Evolutionary conservation across 345 rosid genomes (phyloP).

Genomic region (Erysimum cheiranthoides): DNA sequence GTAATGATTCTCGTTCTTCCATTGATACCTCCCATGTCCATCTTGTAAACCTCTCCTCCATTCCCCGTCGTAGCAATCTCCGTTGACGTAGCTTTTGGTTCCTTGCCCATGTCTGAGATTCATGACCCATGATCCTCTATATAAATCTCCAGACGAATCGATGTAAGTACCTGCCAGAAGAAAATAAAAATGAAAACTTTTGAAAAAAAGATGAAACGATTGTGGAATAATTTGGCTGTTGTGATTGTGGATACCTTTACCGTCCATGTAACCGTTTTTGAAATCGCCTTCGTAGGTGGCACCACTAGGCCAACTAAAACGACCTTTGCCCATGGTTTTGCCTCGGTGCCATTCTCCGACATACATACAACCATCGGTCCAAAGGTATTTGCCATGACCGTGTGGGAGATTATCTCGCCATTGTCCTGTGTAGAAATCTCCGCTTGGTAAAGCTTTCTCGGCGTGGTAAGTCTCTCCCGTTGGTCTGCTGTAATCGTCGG

Average conservation of each 20-base stretch:
- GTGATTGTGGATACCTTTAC: conserved; percentile 54
- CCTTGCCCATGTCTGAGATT: conserved; percentile 91
- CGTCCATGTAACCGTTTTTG: conserved; percentile 88
- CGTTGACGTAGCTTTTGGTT: conserved; percentile 64
- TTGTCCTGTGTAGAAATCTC: conserved; percentile 88
- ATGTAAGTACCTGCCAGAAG: conserved; percentile 60
- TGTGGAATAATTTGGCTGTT: no score
- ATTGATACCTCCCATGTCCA: conserved; percentile 87
- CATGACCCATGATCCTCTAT: conserved; percentile 88
- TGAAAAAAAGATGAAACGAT: neutral
- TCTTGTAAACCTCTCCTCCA: conserved; percentile 90
- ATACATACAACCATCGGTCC: conserved; percentile 97
- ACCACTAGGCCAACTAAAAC: conserved; percentile 91
- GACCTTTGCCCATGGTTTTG: conserved; percentile 78
- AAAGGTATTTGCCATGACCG: conserved; percentile 82
- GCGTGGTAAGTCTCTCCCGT: conserved; percentile 53
- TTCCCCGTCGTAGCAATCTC: conserved; percentile 88
- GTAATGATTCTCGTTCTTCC: conserved; percentile 80
- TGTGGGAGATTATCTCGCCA: conserved; percentile 76
- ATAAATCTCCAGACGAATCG: conserved; percentile 69
- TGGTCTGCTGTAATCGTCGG: conserved; percentile 60
- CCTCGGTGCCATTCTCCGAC: conserved; percentile 88
- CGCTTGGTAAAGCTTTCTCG: conserved; percentile 65
- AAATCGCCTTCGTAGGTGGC: conserved; percentile 97
- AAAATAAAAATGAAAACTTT: neutral